phyloP scores from a whole-genome alignment of 2,329 filamentous ascomycete species.

The Neofusicoccum kwambonambiense region DNA sequence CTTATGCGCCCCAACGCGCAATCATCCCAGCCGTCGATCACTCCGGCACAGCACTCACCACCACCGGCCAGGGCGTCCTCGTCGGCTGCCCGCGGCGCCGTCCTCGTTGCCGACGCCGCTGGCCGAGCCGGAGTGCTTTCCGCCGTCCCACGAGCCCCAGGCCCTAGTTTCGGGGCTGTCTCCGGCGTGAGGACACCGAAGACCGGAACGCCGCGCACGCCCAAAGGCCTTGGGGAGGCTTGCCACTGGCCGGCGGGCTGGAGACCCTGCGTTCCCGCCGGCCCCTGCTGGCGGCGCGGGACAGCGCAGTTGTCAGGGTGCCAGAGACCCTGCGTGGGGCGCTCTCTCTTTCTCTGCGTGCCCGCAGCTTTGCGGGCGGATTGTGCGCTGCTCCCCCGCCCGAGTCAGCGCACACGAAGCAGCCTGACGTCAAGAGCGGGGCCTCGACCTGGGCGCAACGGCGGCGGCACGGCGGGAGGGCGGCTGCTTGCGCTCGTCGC shows the following conservation, averaged over 20 bases:
- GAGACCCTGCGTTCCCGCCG: not conserved
- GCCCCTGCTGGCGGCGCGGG: too few species aligned
- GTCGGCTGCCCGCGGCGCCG: too few species aligned
- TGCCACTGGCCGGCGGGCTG: not conserved
- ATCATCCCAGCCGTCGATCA: conserved; percentile 8
- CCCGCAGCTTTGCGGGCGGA: too few species aligned
- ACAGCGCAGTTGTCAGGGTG: too few species aligned
- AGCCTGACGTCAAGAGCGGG: not conserved
- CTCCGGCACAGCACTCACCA: not conserved
- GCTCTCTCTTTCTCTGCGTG: too few species aligned
- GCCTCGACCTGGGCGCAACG: not conserved
- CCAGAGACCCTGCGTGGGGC: too few species aligned
- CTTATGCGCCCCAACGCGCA: not conserved
- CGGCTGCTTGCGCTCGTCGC: not conserved
- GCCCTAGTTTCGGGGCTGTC: too few species aligned
- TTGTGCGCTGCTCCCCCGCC: not conserved
- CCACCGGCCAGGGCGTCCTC: too few species aligned
- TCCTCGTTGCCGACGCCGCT: too few species aligned
- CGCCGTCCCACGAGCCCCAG: too few species aligned
- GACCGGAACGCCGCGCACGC: not conserved
- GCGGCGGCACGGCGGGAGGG: not conserved
- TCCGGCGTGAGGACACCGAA: too few species aligned
- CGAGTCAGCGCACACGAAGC: not conserved
- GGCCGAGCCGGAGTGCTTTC: too few species aligned
- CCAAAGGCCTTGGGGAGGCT: not conserved